Conservation (phyloP, 164 flowering plant genomes). For the Stephania cephalantha region DNA sequence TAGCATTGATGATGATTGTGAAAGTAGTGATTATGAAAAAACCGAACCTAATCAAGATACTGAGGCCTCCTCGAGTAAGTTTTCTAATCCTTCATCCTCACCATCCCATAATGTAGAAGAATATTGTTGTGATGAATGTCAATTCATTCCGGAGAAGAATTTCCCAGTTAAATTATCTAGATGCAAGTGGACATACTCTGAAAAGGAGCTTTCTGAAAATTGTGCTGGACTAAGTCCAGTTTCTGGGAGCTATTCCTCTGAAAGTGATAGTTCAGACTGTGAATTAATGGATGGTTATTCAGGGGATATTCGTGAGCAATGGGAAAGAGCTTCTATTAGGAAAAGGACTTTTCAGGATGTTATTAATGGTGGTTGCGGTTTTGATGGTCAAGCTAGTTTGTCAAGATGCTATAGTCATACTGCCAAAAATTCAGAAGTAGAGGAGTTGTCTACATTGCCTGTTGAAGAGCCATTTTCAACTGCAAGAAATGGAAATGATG, state of each 20-base stretch:
- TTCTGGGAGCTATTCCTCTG: slow-evolving; percentile 41
- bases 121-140: slow-evolving; percentile 29
- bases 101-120: slow-evolving; percentile 15
- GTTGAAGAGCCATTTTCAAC: slow-evolving; percentile 20
- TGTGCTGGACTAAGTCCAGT: slow-evolving; percentile 33
- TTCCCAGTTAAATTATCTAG: slow-evolving; percentile 37
- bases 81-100: slow-evolving; percentile 13
- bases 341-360: slow-evolving; percentile 23
- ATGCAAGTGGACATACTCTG: slow-evolving; percentile 28
- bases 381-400: slow-evolving; percentile 27
- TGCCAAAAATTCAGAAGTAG: slow-evolving; percentile 17
- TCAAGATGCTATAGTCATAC: slow-evolving; percentile 26
- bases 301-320: slow-evolving; percentile 51
- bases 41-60: slow-evolving; percentile 23
- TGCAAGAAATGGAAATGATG: slow-evolving; percentile 20
- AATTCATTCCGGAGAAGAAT: slow-evolving; percentile 20
- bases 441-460: slow-evolving; percentile 14
- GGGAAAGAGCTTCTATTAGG: slow-evolving; percentile 61
- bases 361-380: slow-evolving; percentile 15
- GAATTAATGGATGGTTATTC: slow-evolving; percentile 56
- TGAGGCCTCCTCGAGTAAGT: slow-evolving; percentile 35
- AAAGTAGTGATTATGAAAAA: slow-evolving; percentile 18
- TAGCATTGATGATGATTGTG: slow-evolving; percentile 63
- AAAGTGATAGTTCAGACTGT: slow-evolving; percentile 63
- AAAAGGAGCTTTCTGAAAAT: slow-evolving; percentile 27